Base-by-base conservation (phyloP, 2,329 filamentous ascomycete genomes). In the Plectosphaerella sp. region DNA sequence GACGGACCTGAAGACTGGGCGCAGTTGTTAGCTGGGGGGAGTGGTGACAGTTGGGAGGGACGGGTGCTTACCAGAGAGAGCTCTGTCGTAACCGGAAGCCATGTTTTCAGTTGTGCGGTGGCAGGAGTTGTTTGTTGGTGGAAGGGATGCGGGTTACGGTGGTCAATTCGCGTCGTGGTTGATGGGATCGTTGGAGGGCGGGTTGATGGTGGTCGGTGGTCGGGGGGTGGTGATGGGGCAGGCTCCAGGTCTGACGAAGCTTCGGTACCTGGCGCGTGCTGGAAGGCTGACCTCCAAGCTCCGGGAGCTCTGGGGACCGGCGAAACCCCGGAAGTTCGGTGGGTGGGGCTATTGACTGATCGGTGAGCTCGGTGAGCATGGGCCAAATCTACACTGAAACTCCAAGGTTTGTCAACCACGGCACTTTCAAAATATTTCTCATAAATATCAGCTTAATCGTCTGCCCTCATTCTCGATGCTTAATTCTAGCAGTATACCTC, bases 41-140 rank as follows among this genome's bases (percentile, higher is more conserved):
- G 55, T 58, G 55, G 52, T 57, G 24, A 54, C 60, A 58, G 28
- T 12, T 50, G 45, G 43, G 50, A 22, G 51, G 55, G 52, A 59
- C 58, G 69, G 22, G 47, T 57, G 50, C 86, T 78, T 86, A 97
- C 92, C 93, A 77, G 93, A 97, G 73, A 97, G 87, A 76, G 93
- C 94, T 88, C 94, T 89, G 79, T 99, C 94, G 78, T 99, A 99
- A 75, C 93, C 93, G 65, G 92, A 96, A 73, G 91, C 88, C 90
- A 95, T 85, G 63, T 49, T 66, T 57, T 47, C 50, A 52, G 54
- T 35, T 16, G 41, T 22, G 36, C 37, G n/a, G 24, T 48, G 14
- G 14, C 37, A 18, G 36, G 33, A 41, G 24, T 33, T 43, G 33
- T 45, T 45, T 45, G 14, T 43, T 47, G 37, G 15, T 47, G 35